A percentile compares a stretch with the other conserved stretches of the same genome.
Evolutionary conservation across 2,329 filamentous ascomycete genomes (phyloP).

Genomic region (Cladosporium velox): DNA sequence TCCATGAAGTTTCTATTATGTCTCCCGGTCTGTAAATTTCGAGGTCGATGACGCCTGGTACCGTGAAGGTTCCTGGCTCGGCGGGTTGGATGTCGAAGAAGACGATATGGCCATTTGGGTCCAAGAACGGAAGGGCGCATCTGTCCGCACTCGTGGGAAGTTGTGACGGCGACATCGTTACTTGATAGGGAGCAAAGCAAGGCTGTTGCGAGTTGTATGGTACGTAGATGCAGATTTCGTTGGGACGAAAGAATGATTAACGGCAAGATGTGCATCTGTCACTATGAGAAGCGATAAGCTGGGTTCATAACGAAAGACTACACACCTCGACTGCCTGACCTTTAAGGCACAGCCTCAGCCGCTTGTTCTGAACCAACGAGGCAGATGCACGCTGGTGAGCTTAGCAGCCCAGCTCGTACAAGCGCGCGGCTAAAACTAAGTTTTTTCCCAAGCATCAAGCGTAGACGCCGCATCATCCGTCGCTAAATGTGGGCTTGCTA

Average conservation of each 20-base stretch:
- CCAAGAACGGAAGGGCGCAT: constrained; percentile 8
- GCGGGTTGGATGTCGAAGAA: constrained; percentile 5
- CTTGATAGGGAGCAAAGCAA: background rate
- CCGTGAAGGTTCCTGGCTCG: constrained; percentile 2
- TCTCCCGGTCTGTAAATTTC: background rate
- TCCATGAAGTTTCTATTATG: constrained; percentile 6
- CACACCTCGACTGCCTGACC: too few relatives aligned
- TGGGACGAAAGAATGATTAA: background rate
- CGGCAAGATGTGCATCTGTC: too few relatives aligned
- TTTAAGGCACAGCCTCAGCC: too few relatives aligned
- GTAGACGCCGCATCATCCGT: too few relatives aligned
- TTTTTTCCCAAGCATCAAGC: too few relatives aligned
- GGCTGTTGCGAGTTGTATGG: background rate
- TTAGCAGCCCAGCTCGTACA: too few relatives aligned
- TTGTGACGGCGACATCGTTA: background rate
- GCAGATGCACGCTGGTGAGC: too few relatives aligned
- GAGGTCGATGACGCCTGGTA: constrained; percentile 8
- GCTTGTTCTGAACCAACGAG: too few relatives aligned
- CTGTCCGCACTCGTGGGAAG: background rate
- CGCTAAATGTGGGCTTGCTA: too few relatives aligned
- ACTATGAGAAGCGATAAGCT: background rate
- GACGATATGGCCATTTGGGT: background rate
- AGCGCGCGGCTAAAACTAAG: too few relatives aligned
- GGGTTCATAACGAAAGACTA: too few relatives aligned
- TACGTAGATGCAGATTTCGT: background rate